Evolutionary conservation across 352 stramenopile genomes (phyloP).

Genomic region (Globisporangium cystogenes): DNA sequence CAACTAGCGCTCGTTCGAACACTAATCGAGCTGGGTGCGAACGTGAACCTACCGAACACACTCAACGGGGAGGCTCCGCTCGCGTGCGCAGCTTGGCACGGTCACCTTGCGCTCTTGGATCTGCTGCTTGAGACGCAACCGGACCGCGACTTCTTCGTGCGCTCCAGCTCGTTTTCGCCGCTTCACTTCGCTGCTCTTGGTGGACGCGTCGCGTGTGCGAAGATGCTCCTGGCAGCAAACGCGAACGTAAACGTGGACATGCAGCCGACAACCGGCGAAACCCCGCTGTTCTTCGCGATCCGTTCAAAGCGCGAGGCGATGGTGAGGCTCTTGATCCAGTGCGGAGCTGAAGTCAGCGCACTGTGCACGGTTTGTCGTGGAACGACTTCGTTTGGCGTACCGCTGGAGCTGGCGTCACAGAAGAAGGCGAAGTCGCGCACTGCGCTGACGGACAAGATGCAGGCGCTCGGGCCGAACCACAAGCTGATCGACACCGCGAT

Average conservation of each 20-base stretch:
- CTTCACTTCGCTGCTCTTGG: conserved; percentile 54
- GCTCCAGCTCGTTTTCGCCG: conserved; percentile 39
- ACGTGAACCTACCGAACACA: conserved; percentile 42
- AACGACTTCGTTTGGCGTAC: conserved; percentile 32
- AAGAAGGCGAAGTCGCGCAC: background rate
- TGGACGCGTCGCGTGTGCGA: conserved; percentile 30
- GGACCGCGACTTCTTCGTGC: conserved; percentile 27
- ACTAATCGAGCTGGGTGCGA: conserved; percentile 50
- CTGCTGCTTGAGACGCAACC: conserved; percentile 45
- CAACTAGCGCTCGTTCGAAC: conserved; percentile 34
- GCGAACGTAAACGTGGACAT: conserved; percentile 37
- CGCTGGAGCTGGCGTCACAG: conserved; percentile 8
- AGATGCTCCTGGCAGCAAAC: conserved; percentile 27
- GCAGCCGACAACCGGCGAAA: conserved; percentile 29
- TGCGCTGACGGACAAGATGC: background rate
- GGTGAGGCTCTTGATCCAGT: conserved; percentile 39
- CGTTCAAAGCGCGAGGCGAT: conserved; percentile 39
- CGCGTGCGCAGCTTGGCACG: conserved; percentile 42
- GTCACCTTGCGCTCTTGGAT: conserved; percentile 37
- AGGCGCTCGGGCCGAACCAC: conserved; percentile 1
- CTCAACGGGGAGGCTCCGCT: conserved; percentile 46
- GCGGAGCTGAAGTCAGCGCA: conserved; percentile 29
- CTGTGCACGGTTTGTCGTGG: conserved; percentile 36
- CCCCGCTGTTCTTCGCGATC: conserved; percentile 53
- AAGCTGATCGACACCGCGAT: conserved; percentile 8